Base-by-base conservation (phyloP, 176 grass and related monocot species). In the Musa itinerans region DNA sequence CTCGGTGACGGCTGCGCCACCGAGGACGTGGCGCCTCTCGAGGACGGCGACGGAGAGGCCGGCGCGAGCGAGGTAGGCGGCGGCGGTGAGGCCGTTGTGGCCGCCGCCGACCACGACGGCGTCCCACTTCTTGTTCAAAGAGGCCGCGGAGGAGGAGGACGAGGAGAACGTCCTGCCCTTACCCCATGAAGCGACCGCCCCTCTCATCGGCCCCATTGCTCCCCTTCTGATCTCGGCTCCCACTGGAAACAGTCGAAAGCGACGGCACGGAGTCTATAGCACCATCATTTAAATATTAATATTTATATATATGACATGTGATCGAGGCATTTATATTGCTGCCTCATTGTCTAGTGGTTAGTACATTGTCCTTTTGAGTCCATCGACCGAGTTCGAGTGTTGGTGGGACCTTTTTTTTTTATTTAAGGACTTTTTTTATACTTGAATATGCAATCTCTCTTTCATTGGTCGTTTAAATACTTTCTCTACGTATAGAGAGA, bases 71-170 rank as follows among this genome's bases (percentile, higher is more conserved):
- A 98, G 95, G 84, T 93, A 98, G 13, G 95, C 90, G n/a, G 90
- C 94, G 34, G 94, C 90, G 20, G 85, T 85, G 56, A 98, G 94
- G 71, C 94, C 94, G 48, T 98, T 98, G 86, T 97, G 93, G 24
- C 93, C 94, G 27, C 93, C 90, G 63, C 94, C 94, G 74, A 98
- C 80, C 72, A 98, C 94, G 62, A 98, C 82, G 8, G 87, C 89
- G 57, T 92, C 90, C 90, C 90, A 98, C 20, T 78, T 58, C 79
- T 84, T 92, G 15, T 50, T 70, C 48, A 50, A 51, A 49, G 68
- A 49, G 19, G 29, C 66, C 8, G 15, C 9, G 29, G 67, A 65
- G 22, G 62, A 65, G 63, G 63, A 65, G 21, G 62, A 64, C 22
- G 63, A 65, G 63, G 63, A 65, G 63, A 65, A 29, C 63, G 24